These are phyloP conservation scores for Poronia punctata DNA, from an alignment of 495 filamentous ascomycete species.

Conservation along the genomic window DNA sequence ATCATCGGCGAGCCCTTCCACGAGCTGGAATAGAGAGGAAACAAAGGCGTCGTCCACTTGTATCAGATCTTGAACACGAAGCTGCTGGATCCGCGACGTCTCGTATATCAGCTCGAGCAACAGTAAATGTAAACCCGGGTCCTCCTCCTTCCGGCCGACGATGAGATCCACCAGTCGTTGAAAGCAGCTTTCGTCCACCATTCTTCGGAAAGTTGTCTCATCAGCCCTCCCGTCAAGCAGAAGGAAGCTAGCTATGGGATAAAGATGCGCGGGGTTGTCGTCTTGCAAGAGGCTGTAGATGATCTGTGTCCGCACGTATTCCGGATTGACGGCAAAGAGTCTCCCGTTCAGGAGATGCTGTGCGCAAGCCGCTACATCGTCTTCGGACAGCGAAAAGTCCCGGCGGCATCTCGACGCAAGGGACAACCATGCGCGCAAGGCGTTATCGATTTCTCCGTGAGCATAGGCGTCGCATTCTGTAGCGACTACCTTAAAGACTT, in stretches of 20 bases:
- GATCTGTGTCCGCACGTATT: conserved; percentile 90
- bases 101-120: conserved; percentile 90
- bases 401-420: conserved; percentile 75
- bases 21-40: conserved; percentile 74
- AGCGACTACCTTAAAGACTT: conserved; percentile 74
- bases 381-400: conserved; percentile 74
- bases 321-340: conserved; percentile 65
- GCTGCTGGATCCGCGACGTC: conserved; percentile 86
- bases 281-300: conserved; percentile 89
- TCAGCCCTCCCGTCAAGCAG: conserved; percentile 80
- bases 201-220: conserved; percentile 71
- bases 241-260: conserved; percentile 79
- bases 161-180: conserved; percentile 77
- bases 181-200: conserved; percentile 83
- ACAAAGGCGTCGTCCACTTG: conserved; percentile 80
- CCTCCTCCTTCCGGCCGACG: conserved; percentile 51
- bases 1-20: conserved; percentile 85
- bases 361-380: conserved; percentile 78
- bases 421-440: conserved; percentile 73
- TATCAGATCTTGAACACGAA: conserved; percentile 72
- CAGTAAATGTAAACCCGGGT: conserved; percentile 68
- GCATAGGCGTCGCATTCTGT: conserved; percentile 55
- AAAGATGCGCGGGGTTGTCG: conserved; percentile 69
- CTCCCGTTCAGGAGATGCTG: conserved; percentile 70
- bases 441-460: conserved; percentile 76